Base-by-base conservation (phyloP, 495 filamentous ascomycete species). In the Chaetomidium leptoderma region DNA sequence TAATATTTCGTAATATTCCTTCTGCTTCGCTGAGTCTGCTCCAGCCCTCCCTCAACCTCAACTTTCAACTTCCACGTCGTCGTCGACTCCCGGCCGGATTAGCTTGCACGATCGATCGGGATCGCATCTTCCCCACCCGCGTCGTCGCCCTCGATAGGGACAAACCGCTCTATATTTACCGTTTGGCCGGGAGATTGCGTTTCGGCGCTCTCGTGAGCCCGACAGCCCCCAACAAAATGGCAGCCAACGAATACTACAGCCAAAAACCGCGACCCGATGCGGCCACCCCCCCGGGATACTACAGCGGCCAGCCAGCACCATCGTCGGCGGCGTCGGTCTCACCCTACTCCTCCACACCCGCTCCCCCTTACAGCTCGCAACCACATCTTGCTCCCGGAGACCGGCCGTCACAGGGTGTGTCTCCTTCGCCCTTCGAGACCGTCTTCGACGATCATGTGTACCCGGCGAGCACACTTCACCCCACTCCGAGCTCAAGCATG, bases 241-340 rank as follows among this genome's bases (percentile, higher is more conserved):
- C 90, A 51, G 81, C 89, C 59, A 88, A 91, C 77, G 86, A 90
- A 57, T 91, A 91, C 72, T 91, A 91, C 76, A 81, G 81, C 67
- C 66, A 74, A 49, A 76, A 74, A 56, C 75, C 81, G 61, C 70
- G 68, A 23, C 70, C 63, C 37, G 63, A 71, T 67, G 62, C 53
- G 58, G 32, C 47, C 29, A 30, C 67, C 61, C 67, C 67, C 42
- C 64, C 64, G 54, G 56, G 46, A 27, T 66, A 65, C 44, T 57
- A 67, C 59, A 53, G 66, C 56, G 52, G 66, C 74, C 70, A 54
- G 74, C 66, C 65, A 80, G 71, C 72, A 74, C 72, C 66, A 73
- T 55, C 62, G 58, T 63, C 73, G 73, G 73, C 66, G 73, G 53
- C 62, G 58, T 63, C 73, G 73, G 73, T 66, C 74, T 53, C 45